Base-by-base conservation (phyloP, 495 filamentous ascomycete species). In the Penicillium verhagenii region DNA sequence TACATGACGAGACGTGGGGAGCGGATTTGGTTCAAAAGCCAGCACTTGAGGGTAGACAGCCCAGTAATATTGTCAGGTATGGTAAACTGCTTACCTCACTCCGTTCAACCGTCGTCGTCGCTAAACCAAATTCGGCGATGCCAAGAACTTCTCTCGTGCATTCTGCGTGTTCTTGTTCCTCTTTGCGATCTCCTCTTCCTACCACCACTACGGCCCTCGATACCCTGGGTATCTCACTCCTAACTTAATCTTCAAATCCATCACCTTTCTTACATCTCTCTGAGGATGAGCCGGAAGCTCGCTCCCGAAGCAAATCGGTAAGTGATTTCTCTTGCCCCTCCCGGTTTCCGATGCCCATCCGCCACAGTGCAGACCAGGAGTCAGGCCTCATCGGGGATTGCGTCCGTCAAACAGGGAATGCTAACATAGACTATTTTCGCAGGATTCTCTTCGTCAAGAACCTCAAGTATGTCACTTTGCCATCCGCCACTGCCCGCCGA, bases 371-470 rank as follows among this genome's bases (percentile, higher is more conserved):
- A 46, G 51, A 38, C 52, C 53, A 25, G 55, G 49, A 13, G 2
- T 45, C 40, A 33, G 23, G 4, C 8, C 23, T 45, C 42, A 45
- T 45, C 42, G 14, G 21, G 42, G 8, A 16, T 37, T 28, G 40
- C 14, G 29, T 43, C 25, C 19, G 8, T 31, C 14, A 19, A 14
- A 48, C 16, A 72, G 46, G 71, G 67, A 28, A 47, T 53, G 50
- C 50, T 71, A 54, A 65, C 35, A 13, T 19, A 0, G 18, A 21
- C 49, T 10, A 3, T 44, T 33, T 56, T 21, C 28, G 58, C 68
- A 93, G 91, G 82, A 91, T 91, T 86, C 88, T 96, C 73, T 96
- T 95, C 84, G 91, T 95, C 65, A 96, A 96, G 87, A 96, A 96
- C 82, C 81, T 96, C 76, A 94, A 88, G 90, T 92, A 71, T 58